A percentile compares a stretch with the other conserved stretches of the same genome.
Evolutionary conservation across 495 filamentous ascomycete genomes (phyloP).

Genomic region (Aspergillus nidulans): DNA sequence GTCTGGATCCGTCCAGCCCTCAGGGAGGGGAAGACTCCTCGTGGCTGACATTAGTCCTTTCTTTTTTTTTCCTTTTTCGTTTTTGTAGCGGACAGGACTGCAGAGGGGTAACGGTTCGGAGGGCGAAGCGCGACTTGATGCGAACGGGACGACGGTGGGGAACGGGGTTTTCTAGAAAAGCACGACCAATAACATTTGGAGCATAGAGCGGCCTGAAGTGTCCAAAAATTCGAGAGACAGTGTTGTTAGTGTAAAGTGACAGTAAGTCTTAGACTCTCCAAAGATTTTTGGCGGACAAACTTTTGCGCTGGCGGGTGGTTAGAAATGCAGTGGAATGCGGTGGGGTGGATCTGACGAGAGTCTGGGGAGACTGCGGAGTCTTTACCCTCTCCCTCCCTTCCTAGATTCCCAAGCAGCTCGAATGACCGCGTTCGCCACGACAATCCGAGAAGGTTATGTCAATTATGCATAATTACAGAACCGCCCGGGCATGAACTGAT

Average conservation of each 20-base stretch:
- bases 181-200: background rate
- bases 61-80: no score
- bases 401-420: background rate
- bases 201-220: background rate
- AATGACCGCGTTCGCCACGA: background rate
- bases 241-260: background rate
- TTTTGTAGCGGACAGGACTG: constrained; percentile 5
- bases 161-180: background rate
- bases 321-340: no score
- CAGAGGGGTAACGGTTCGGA: background rate
- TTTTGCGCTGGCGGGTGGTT: no score
- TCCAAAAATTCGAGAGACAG: background rate
- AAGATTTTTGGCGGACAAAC: background rate
- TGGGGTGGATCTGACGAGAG: constrained; percentile 1
- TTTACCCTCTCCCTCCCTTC: background rate
- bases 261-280: background rate
- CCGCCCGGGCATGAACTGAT: background rate
- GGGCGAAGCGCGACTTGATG: background rate
- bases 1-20: constrained; percentile 55
- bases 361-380: constrained; percentile 2
- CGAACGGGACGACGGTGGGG: background rate
- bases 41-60: constrained; percentile 20
- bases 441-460: background rate
- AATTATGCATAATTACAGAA: background rate
- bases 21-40: constrained; percentile 52